phyloP scores from a whole-genome alignment of 225 moss, liverwort and hornwort species.

The Bryum argenteum region DNA sequence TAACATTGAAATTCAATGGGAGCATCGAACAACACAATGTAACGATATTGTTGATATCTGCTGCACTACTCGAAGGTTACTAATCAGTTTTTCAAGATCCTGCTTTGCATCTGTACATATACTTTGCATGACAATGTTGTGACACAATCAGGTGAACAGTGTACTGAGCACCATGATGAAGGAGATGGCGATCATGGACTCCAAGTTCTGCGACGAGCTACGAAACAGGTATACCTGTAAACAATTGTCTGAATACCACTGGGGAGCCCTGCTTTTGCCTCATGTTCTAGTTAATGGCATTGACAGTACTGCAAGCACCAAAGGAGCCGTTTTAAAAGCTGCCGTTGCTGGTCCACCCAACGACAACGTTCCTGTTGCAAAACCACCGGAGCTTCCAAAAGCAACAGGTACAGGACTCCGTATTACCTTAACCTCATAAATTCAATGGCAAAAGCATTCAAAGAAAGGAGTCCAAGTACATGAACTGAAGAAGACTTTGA shows the following conservation, averaged over 20 bases:
- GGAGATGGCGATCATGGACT: conserved; percentile 40
- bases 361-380: conserved; percentile 11
- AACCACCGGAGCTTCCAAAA: background rate
- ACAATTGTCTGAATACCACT: no score
- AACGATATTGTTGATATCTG: no score
- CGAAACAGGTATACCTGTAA: background rate
- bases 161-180: conserved; percentile 34
- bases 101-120: no score
- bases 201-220: conserved; percentile 30
- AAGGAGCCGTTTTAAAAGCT: background rate
- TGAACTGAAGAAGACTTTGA: background rate
- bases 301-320: conserved; percentile 11
- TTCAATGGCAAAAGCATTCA: no score
- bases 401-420: conserved; percentile 9
- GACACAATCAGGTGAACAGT: conserved; percentile 14
- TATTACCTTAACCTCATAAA: background rate
- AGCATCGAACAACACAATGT: no score
- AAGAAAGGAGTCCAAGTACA: no score
- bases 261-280: background rate
- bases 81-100: no score
- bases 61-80: no score
- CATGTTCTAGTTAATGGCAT: conserved; percentile 9
- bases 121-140: background rate
- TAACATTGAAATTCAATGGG: no score
- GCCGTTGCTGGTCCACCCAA: background rate